Percentiles rank a stretch among this genome's conserved stretches.
Conservation (phyloP, 83 land plant species). For the Thuja plicata region DNA sequence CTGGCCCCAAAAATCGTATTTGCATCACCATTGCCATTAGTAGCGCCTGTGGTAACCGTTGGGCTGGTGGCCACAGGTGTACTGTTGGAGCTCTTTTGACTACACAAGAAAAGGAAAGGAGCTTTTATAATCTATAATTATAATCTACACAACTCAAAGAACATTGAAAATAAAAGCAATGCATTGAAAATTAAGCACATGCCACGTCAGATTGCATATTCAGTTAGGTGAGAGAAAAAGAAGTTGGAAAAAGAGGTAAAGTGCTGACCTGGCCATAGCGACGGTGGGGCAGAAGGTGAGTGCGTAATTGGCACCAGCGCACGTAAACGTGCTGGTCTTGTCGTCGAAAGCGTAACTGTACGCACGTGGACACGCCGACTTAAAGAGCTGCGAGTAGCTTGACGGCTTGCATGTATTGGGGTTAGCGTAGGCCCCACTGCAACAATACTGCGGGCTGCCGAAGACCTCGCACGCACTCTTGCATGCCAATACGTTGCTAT, state of each 20-base stretch:
- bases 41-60: too few species aligned
- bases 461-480: conserved; percentile 77
- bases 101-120: too few species aligned
- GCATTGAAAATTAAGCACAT: too few species aligned
- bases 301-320: conserved; percentile 44
- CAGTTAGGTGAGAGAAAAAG: too few species aligned
- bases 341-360: conserved; percentile 83
- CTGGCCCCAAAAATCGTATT: too few species aligned
- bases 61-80: too few species aligned
- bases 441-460: conserved; percentile 48
- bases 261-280: conserved; percentile 18
- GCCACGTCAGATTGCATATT: too few species aligned
- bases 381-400: conserved; percentile 53
- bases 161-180: too few species aligned
- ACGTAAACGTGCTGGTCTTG: conserved; percentile 67
- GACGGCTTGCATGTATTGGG: conserved; percentile 58
- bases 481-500: conserved; percentile 41
- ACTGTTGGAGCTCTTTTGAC: too few species aligned
- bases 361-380: conserved; percentile 63
- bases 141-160: too few species aligned
- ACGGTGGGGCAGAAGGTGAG: conserved; percentile 68
- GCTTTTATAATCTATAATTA: too few species aligned
- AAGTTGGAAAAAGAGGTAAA: neutral
- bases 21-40: too few species aligned
- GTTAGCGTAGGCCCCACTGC: conserved; percentile 48